Evolutionary conservation across 2,329 filamentous ascomycete species (phyloP).

Genomic region (Fusarium clavum): DNA sequence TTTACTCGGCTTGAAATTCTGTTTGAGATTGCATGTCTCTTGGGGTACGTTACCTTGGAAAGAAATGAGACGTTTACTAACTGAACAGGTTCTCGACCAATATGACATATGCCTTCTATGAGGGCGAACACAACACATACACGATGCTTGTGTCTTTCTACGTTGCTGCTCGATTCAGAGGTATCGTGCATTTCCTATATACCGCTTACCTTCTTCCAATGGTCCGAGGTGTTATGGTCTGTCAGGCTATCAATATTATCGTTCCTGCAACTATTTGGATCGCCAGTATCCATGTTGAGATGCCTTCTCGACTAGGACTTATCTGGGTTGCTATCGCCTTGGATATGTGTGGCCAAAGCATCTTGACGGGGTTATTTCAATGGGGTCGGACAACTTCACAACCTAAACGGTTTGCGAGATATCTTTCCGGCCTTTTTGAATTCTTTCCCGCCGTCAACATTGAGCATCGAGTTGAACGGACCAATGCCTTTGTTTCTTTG

Average conservation of each 20-base stretch:
- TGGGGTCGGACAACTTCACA: constrained; percentile 41
- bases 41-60: constrained; percentile 56
- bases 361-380: constrained; percentile 56
- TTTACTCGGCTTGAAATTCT: constrained; percentile 68
- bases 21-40: constrained; percentile 69
- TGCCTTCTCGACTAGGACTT: constrained; percentile 65
- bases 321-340: constrained; percentile 67
- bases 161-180: constrained; percentile 67
- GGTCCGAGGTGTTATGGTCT: constrained; percentile 67
- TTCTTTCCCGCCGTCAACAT: constrained; percentile 73
- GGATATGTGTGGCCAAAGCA: constrained; percentile 62
- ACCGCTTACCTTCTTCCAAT: constrained; percentile 65
- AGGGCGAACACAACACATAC: constrained; percentile 63
- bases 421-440: constrained; percentile 60
- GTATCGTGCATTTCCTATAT: constrained; percentile 59
- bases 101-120: constrained; percentile 66
- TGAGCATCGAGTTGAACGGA: constrained; percentile 73
- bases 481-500: constrained; percentile 72
- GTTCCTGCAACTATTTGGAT: constrained; percentile 69
- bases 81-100: constrained; percentile 66
- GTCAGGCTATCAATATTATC: constrained; percentile 57
- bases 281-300: constrained; percentile 66
- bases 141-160: constrained; percentile 71
- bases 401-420: constrained; percentile 35
- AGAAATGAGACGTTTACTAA: not conserved